These are phyloP conservation scores for Tausonia pullulans DNA, from an alignment of 1,284 basidiomycete genomes.

Conservation along the genomic window DNA sequence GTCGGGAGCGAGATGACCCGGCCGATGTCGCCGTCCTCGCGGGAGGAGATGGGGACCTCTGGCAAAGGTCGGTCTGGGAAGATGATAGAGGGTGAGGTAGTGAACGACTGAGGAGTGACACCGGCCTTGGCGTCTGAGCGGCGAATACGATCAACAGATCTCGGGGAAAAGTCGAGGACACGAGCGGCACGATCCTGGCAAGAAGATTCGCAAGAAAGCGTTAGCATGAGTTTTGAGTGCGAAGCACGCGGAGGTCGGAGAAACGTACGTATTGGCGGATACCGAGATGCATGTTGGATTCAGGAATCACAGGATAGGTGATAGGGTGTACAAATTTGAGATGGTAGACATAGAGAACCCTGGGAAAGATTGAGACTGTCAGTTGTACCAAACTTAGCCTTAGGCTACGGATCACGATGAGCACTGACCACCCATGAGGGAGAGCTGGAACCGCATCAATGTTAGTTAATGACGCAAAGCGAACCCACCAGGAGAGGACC, in stretches of 20 bases:
- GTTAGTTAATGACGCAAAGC: too few species aligned
- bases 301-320: background rate
- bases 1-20: conserved; percentile 1
- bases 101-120: background rate
- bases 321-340: conserved; percentile 13
- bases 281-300: background rate
- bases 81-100: background rate
- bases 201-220: too few species aligned
- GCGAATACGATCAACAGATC: conserved; percentile 1
- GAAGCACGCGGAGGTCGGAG: too few species aligned
- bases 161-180: conserved; percentile 16
- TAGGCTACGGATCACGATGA: too few species aligned
- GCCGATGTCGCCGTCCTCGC: conserved; percentile 6
- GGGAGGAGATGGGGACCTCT: background rate
- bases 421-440: too few species aligned
- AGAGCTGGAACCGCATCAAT: too few species aligned
- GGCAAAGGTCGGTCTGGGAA: background rate
- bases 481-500: too few species aligned
- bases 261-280: background rate
- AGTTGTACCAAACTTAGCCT: too few species aligned
- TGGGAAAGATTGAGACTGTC: background rate
- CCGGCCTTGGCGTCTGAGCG: background rate
- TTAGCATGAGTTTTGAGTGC: too few species aligned
- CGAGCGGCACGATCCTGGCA: background rate
- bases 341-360: conserved; percentile 15